These are phyloP conservation scores for Erythrobasidium yunnanense DNA, from an alignment of 768 basidiomycete species.

Conservation along the genomic window DNA sequence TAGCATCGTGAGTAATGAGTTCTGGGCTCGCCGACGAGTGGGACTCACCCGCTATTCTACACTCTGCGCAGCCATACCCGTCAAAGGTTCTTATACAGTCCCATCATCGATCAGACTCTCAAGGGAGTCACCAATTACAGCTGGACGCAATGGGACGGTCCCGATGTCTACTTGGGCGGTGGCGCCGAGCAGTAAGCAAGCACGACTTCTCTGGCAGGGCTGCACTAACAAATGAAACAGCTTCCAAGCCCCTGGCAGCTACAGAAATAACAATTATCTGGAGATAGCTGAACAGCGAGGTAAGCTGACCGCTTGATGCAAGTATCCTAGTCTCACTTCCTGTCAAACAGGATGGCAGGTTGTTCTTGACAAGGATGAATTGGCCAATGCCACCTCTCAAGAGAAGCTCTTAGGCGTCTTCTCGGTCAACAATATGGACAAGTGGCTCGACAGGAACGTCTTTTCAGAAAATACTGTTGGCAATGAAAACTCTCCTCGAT, in stretches of 20 bases:
- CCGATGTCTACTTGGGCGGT: slow-evolving; percentile 40
- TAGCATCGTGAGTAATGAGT: no score
- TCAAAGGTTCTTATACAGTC: slow-evolving; percentile 38
- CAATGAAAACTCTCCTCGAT: slow-evolving; percentile 6
- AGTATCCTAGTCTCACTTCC: no score
- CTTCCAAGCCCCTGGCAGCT: slow-evolving; percentile 35
- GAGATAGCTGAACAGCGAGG: slow-evolving; percentile 32
- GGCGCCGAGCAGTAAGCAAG: no score
- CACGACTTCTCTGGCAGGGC: no score
- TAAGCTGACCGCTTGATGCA: no score
- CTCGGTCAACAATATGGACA: slow-evolving; percentile 15
- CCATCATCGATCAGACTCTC: slow-evolving; percentile 42
- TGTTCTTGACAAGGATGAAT: slow-evolving; percentile 38
- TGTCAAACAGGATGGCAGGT: slow-evolving; percentile 43
- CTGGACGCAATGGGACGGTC: slow-evolving; percentile 41
- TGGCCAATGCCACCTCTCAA: slow-evolving; percentile 37
- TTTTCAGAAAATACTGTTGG: slow-evolving; percentile 37
- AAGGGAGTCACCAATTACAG: slow-evolving; percentile 41
- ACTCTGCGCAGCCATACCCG: slow-evolving; percentile 35
- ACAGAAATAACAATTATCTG: slow-evolving; percentile 37
- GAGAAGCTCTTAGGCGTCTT: slow-evolving; percentile 41
- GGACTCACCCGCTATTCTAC: no score
- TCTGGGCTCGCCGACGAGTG: no score
- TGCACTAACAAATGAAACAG: no score
- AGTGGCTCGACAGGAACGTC: slow-evolving; percentile 44